phyloP scores from a whole-genome alignment of 1,139 yeast species.

The Yamadazyma spencermartinsiae region DNA sequence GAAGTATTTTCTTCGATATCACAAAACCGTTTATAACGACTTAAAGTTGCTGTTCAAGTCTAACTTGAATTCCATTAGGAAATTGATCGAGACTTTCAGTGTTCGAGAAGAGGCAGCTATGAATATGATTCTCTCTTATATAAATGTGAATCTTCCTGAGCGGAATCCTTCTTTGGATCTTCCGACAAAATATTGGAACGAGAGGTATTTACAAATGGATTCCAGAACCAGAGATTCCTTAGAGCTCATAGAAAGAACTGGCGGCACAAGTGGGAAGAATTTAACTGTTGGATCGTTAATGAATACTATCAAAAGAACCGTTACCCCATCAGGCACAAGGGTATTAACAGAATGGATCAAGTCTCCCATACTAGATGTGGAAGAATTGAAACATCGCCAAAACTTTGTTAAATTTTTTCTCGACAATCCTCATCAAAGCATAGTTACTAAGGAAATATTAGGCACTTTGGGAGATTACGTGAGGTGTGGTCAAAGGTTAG shows the following conservation, averaged over 20 bases:
- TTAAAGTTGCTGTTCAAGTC: conserved; percentile 39
- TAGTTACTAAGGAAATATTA: conserved; percentile 21
- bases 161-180: conserved; percentile 36
- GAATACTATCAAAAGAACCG: conserved; percentile 67
- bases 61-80: conserved; percentile 55
- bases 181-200: conserved; percentile 42
- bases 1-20: conserved; percentile 61
- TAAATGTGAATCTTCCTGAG: conserved; percentile 44
- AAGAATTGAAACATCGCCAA: conserved; percentile 62
- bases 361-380: conserved; percentile 67
- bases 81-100: conserved; percentile 56
- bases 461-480: conserved; percentile 38
- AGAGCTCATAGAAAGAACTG: conserved; percentile 58
- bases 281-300: conserved; percentile 68
- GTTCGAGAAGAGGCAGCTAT: conserved; percentile 43
- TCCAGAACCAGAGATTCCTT: conserved; percentile 78
- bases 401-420: conserved; percentile 56
- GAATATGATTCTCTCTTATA: conserved; percentile 44
- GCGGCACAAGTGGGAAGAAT: conserved; percentile 49
- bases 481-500: conserved; percentile 37
- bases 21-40: conserved; percentile 33
- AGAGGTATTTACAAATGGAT: conserved; percentile 72
- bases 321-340: conserved; percentile 80
- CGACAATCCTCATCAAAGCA: conserved; percentile 24
- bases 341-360: conserved; percentile 77